Conservation (phyloP, 345 rosid genomes). For the Barbarea vulgaris region DNA sequence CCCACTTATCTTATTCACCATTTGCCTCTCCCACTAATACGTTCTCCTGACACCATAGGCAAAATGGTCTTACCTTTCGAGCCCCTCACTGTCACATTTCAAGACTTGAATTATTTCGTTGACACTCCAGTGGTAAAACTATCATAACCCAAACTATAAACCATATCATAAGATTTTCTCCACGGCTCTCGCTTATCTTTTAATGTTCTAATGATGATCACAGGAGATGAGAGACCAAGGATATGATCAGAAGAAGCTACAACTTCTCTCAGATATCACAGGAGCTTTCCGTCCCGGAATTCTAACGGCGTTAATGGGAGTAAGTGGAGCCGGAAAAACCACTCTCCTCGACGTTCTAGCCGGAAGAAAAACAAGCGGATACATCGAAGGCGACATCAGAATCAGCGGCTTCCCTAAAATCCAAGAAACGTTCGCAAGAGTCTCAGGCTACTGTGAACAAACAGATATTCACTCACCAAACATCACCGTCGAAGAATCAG, state of each 20-base stretch:
- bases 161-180: no score
- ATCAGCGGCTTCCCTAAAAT: slow-evolving; percentile 78
- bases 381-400: slow-evolving; percentile 64
- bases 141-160: not conserved
- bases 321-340: slow-evolving; percentile 90
- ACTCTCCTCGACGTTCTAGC: slow-evolving; percentile 75
- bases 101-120: slow-evolving; percentile 66
- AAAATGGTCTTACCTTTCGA: slow-evolving; percentile 74
- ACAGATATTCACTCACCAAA: slow-evolving; percentile 81
- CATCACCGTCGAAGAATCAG: slow-evolving; percentile 74
- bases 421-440: slow-evolving; percentile 76
- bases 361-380: slow-evolving; percentile 73
- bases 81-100: slow-evolving; percentile 74
- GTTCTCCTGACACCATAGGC: slow-evolving; percentile 23
- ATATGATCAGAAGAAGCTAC: slow-evolving; percentile 58
- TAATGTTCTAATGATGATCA: not conserved
- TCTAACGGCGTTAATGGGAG: slow-evolving; percentile 76
- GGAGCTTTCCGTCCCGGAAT: slow-evolving; percentile 85
- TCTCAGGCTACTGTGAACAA: slow-evolving; percentile 84
- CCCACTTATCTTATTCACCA: slow-evolving; percentile 2
- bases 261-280: slow-evolving; percentile 60
- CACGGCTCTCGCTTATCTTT: not conserved
- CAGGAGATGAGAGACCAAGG: slow-evolving; percentile 83
- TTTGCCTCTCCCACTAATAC: not conserved
- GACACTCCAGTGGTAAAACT: slow-evolving; percentile 78